Conservation (phyloP, 163 green algal species). For the Prototheca wickerhamii region DNA sequence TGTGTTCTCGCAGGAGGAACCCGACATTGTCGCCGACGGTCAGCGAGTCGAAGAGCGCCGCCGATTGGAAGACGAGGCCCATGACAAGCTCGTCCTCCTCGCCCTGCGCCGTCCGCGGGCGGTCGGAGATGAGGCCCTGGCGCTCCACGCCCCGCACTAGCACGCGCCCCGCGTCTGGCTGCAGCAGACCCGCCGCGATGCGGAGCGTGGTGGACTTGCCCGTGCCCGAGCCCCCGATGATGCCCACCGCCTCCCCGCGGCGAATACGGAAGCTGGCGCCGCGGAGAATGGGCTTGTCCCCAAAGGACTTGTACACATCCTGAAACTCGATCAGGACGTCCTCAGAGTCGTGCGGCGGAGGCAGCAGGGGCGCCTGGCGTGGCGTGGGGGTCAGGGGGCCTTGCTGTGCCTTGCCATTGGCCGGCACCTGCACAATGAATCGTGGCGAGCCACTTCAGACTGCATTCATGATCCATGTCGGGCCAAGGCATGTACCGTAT, state of each 20-base stretch:
- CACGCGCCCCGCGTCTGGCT: conserved; percentile 84
- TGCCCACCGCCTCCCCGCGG: conserved; percentile 91
- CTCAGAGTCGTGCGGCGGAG: neutral
- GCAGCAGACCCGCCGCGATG: conserved; percentile 88
- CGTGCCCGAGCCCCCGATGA: conserved; percentile 93
- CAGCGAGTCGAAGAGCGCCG: conserved; percentile 96
- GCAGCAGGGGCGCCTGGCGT: neutral
- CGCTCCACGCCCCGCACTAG: conserved; percentile 71
- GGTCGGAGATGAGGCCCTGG: conserved; percentile 72
- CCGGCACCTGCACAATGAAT: neutral
- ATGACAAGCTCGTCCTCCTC: conserved; percentile 18
- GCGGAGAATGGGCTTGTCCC: conserved; percentile 82
- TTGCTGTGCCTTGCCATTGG: neutral
- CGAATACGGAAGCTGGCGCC: conserved; percentile 89
- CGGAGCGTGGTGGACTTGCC: conserved; percentile 96
- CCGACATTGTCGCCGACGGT: conserved; percentile 96
- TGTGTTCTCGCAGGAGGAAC: conserved; percentile 96
- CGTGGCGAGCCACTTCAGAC: too few species aligned
- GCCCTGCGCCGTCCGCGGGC: conserved; percentile 11
- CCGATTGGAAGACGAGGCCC: conserved; percentile 96
- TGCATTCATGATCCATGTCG: too few species aligned
- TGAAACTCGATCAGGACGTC: conserved; percentile 33
- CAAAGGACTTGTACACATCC: conserved; percentile 95
- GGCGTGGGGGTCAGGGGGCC: neutral
- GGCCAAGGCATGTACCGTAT: too few species aligned